phyloP scores from a whole-genome alignment of 371 early-diverging fungal species.

The Rhizopus arrhizus region DNA sequence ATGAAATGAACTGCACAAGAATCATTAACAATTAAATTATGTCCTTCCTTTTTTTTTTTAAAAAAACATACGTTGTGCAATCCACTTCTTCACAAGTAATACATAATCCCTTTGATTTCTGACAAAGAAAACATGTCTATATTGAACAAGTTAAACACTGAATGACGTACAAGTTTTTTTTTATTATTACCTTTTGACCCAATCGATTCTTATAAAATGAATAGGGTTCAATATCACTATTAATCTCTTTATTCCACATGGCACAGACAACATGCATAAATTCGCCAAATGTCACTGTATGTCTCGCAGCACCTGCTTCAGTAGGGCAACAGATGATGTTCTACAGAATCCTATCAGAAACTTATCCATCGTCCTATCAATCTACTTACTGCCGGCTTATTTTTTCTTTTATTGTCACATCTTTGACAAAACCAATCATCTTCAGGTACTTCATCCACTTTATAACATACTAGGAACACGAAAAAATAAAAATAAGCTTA shows the following conservation, averaged over 20 bases:
- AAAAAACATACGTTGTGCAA: slow-evolving; percentile 35
- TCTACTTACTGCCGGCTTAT: slow-evolving; percentile 41
- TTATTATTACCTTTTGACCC: slow-evolving; percentile 25
- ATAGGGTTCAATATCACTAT: slow-evolving; percentile 47
- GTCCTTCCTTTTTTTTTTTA: not conserved
- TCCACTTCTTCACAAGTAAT: slow-evolving; percentile 34
- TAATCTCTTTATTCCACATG: slow-evolving; percentile 48
- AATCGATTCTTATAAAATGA: slow-evolving; percentile 27
- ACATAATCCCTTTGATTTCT: slow-evolving; percentile 36
- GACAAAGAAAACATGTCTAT: slow-evolving; percentile 40
- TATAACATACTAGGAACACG: slow-evolving; percentile 42
- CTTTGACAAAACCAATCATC: slow-evolving; percentile 61
- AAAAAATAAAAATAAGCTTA: not conserved
- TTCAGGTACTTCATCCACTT: slow-evolving; percentile 49
- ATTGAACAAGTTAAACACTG: not conserved
- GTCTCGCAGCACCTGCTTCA: slow-evolving; percentile 54
- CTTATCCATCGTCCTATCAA: not conserved
- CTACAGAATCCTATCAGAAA: slow-evolving; percentile 24
- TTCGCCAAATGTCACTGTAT: slow-evolving; percentile 48
- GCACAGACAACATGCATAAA: slow-evolving; percentile 67
- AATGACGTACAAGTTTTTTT: not conserved
- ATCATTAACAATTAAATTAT: not conserved
- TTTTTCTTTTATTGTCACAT: slow-evolving; percentile 45
- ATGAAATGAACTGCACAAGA: slow-evolving; percentile 30
- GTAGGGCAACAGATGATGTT: slow-evolving; percentile 55